A percentile compares a stretch with the other conserved stretches of the same genome.
These are phyloP conservation scores for Phenoliferia sp. DNA, from an alignment of 1,284 basidiomycete genomes.

Conservation along the genomic window DNA sequence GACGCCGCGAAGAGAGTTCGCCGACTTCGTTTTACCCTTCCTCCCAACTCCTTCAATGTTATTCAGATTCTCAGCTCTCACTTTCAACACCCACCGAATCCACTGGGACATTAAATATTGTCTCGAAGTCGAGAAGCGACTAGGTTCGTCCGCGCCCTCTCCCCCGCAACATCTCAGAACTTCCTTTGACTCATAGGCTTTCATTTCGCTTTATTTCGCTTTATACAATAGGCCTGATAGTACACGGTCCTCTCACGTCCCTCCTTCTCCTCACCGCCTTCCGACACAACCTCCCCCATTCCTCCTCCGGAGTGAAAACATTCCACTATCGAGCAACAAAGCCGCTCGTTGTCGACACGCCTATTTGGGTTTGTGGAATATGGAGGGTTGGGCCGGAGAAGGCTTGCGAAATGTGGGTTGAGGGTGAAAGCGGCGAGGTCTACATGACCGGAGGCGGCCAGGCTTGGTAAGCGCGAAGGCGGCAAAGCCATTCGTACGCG, in stretches of 20 bases:
- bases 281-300: background rate
- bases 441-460: slow-evolving; percentile 8
- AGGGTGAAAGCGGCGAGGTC: background rate
- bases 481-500: too few relatives aligned
- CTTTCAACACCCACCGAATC: slow-evolving; percentile 39
- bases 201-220: background rate
- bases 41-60: background rate
- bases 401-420: slow-evolving; percentile 12
- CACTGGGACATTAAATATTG: slow-evolving; percentile 38
- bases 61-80: slow-evolving; percentile 39
- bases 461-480: too few relatives aligned
- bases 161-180: background rate
- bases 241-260: slow-evolving; percentile 11
- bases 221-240: slow-evolving; percentile 1
- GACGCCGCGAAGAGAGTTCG: background rate
- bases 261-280: slow-evolving; percentile 10
- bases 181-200: background rate
- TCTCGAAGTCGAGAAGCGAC: slow-evolving; percentile 35
- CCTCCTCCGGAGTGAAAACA: background rate
- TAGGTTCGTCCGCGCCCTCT: background rate
- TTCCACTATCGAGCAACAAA: slow-evolving; percentile 6
- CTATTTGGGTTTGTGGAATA: background rate
- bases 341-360: slow-evolving; percentile 1
- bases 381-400: slow-evolving; percentile 2
- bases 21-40: slow-evolving; percentile 1